Conservation (phyloP, 495 filamentous ascomycete genomes). For the Penicillium roqueforti region DNA sequence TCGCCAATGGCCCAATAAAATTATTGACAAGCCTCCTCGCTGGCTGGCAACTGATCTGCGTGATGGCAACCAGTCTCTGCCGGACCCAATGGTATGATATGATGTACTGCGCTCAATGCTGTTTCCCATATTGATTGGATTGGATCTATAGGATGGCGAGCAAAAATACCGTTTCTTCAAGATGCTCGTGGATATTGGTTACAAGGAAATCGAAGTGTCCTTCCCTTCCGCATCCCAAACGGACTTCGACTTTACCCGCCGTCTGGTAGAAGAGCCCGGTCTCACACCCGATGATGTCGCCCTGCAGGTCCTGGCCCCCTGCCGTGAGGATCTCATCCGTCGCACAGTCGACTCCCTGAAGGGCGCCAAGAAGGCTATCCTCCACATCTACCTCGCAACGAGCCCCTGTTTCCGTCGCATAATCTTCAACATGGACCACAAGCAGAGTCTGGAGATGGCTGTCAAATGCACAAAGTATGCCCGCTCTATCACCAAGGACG, state of each 20-base stretch:
- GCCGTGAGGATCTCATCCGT: conserved; percentile 85
- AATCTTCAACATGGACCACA: conserved; percentile 81
- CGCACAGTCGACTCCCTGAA: conserved; percentile 86
- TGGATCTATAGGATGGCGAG: conserved; percentile 64
- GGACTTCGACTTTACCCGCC: conserved; percentile 92
- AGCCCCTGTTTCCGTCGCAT: conserved; percentile 88
- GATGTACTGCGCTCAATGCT: neutral
- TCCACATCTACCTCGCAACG: conserved; percentile 95
- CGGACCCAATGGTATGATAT: conserved; percentile 76
- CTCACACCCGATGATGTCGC: conserved; percentile 89
- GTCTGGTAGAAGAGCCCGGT: conserved; percentile 81
- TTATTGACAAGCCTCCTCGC: conserved; percentile 71
- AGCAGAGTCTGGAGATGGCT: conserved; percentile 77
- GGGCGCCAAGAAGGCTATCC: conserved; percentile 90
- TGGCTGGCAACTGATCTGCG: conserved; percentile 84
- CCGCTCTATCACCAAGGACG: conserved; percentile 90
- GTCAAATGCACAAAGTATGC: conserved; percentile 84
- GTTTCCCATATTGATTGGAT: neutral
- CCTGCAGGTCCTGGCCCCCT: conserved; percentile 92
- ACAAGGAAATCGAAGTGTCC: conserved; percentile 97
- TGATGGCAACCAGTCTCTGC: conserved; percentile 85
- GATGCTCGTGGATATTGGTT: conserved; percentile 89
- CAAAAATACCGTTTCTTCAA: conserved; percentile 95
- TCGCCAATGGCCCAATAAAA: conserved; percentile 84
- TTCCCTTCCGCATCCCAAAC: conserved; percentile 92